Evolutionary conservation across 2,329 filamentous ascomycete genomes (phyloP), one percentile per base, ranked within the genome.

Genomic region (Aureobasidium sp.): DNA sequence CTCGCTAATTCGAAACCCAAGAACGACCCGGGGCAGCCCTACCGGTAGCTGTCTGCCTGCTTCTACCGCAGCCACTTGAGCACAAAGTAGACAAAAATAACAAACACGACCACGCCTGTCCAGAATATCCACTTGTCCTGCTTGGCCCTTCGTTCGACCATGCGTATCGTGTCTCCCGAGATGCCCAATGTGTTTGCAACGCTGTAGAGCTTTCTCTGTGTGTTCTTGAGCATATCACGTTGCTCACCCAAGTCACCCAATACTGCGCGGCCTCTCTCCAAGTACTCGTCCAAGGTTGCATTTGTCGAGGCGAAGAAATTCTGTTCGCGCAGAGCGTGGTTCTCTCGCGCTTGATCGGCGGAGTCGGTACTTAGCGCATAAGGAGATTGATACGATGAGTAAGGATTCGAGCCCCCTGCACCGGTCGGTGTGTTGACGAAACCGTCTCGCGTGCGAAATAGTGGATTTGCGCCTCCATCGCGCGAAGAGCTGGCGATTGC

Each of bases 121-220:
- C 89, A 89, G 74, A 99, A 99, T 39, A 99, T 96, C 92, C 92
- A 97, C 77, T 97, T 97, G 74, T 99, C 94, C 79, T 97, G 89
- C 74, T 86, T 89, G 56, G 94, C 92, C 65, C 94, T 82, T 68
- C 94, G 79, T 77, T 97, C 93, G 46, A 99, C 88, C 91, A 94
- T 97, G 51, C 94, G 86, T 67, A 99, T 99, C 1, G 94, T 99
- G 73, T 97, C 93, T 24, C 93, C 92, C 71, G 89, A 95, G 64
- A 99, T 84, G 0, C 94, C 94, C 52, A 99, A 77, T 26, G 94
- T 97, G 72, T 96, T 97, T 7, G 90, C 94, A 24, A 97, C 92
- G 69, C 85, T 93, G 72, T 97, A 97, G 55, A 99, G 80, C 72
- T 87, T 86, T 74, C 88, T 88, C 76, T 99, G 94, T 26, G 94